Evolutionary conservation across 768 basidiomycete species (phyloP), one percentile per base, ranked within the genome.

Genomic region (Pisolithus orientalis): DNA sequence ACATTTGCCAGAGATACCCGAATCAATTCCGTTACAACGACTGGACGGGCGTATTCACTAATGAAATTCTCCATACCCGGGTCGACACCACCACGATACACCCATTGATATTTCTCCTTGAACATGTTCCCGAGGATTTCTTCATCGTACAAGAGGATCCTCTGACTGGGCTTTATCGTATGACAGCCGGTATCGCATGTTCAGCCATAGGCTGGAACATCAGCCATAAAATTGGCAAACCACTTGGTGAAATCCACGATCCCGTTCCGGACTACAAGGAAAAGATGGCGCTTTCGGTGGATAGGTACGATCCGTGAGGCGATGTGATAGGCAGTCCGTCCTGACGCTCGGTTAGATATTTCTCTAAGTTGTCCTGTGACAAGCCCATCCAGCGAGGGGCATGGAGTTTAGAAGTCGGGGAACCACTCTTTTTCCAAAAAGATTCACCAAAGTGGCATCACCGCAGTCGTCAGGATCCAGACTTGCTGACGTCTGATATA

Each of bases 1-100:
- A 74, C 56, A 63, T 84, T 39, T 81, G 77, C 42, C 70, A 69
- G 28, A 72, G 80, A n/a, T 83, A 82, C 57, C 80, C 82, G 9
- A 71, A 71, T 7, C 75, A 77, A 28, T 83, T 84, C 58, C 57
- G 63, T 7, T 68, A 74, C 29, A 59, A 76, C 42, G 28, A 53
- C 21, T 53, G 55, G 49, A 69, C 70, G 5, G 70, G 69, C 4
- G 32, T 69, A 2, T 78, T 80, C 53, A 57, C 63, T 3, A 80
- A 80, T 54, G 58, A 59, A 7, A 78, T 80, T 37, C 68, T 80
- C 17, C 66, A 58, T 21, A 59, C 66, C 7, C 47, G 52, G 8
- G 63, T 60, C 21, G 60, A 75, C 47, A 66, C 62, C 6, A 57
- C 45, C 11, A 58, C 52, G 1, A 47, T 69, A 3, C 57, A 73